Conservation (phyloP, 768 basidiomycete genomes). For the Leccinellum luteum region DNA sequence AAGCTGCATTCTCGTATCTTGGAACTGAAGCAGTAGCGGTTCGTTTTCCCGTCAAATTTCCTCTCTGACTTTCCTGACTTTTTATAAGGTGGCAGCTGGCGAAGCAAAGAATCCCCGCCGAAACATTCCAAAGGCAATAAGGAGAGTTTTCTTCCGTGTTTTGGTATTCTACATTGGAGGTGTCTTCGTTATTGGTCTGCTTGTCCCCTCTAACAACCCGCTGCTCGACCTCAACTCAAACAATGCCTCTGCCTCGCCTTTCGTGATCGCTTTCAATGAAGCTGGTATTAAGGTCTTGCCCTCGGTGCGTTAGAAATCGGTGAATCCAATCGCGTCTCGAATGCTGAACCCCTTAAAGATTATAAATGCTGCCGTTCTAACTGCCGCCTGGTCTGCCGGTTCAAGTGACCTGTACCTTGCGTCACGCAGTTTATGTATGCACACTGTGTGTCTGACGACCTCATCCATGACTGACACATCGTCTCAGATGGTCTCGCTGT, state of each 20-base stretch:
- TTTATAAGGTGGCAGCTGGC: slow-evolving; percentile 40
- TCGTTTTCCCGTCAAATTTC: slow-evolving; percentile 4
- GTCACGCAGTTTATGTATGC: slow-evolving; percentile 38
- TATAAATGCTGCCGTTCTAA: slow-evolving; percentile 43
- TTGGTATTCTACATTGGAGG: slow-evolving; percentile 39
- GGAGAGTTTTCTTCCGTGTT: slow-evolving; percentile 45
- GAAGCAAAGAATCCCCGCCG: slow-evolving; percentile 51
- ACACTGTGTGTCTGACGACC: neutral
- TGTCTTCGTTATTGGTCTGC: slow-evolving; percentile 45
- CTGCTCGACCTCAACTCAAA: slow-evolving; percentile 36
- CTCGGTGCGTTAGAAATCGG: slow-evolving; percentile 30
- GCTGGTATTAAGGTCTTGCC: slow-evolving; percentile 62
- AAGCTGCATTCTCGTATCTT: slow-evolving; percentile 59
- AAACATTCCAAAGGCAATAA: slow-evolving; percentile 40
- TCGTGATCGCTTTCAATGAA: slow-evolving; percentile 54
- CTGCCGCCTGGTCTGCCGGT: slow-evolving; percentile 42
- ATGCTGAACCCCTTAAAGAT: slow-evolving; percentile 11
- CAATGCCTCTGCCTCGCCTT: slow-evolving; percentile 49
- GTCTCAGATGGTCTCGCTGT: slow-evolving; percentile 50
- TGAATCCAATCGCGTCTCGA: too few species aligned
- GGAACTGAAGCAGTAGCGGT: slow-evolving; percentile 55
- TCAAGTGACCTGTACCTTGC: slow-evolving; percentile 41
- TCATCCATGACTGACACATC: slow-evolving; percentile 4
- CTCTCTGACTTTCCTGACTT: neutral
- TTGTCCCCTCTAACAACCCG: slow-evolving; percentile 47